Evolutionary conservation across 1,284 basidiomycete genomes (phyloP).

Genomic region (Boletus nobilissimus): DNA sequence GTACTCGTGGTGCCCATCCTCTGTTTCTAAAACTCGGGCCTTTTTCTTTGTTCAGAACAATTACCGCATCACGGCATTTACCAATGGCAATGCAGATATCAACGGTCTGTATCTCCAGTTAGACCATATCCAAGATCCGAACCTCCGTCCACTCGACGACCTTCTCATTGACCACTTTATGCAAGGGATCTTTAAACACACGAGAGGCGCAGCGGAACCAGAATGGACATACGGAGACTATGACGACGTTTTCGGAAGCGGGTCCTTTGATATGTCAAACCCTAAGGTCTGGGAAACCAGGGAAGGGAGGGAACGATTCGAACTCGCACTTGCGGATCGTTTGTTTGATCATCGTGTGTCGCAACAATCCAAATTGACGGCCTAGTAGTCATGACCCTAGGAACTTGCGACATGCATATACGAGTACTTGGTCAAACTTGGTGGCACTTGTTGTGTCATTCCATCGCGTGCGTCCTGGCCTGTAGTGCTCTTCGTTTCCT

Average conservation of each 20-base stretch:
- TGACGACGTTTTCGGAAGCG: neutral
- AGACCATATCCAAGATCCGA: slow-evolving; percentile 7
- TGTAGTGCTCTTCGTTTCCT: no score
- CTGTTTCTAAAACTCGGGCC: neutral
- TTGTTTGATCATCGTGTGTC: slow-evolving; percentile 8
- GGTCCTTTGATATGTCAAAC: slow-evolving; percentile 4
- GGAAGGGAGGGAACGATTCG: slow-evolving; percentile 11
- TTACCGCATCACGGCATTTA: slow-evolving; percentile 8
- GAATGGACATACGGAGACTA: slow-evolving; percentile 2
- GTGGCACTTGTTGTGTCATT: no score
- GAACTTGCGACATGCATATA: no score
- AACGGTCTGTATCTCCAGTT: slow-evolving; percentile 3
- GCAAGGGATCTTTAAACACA: slow-evolving; percentile 4
- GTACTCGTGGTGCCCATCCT: neutral
- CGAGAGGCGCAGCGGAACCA: neutral
- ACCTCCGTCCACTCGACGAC: slow-evolving; percentile 2
- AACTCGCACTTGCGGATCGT: slow-evolving; percentile 11
- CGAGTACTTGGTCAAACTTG: no score
- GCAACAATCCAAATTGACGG: neutral
- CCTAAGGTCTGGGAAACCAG: slow-evolving; percentile 1
- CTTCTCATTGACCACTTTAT: slow-evolving; percentile 10
- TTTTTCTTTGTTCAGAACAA: slow-evolving; percentile 4
- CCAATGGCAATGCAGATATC: neutral
- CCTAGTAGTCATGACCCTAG: no score
- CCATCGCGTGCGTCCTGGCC: no score